phyloP scores from a whole-genome alignment of 2,329 filamentous ascomycete genomes.

The Bimuria novae-zelandiae region DNA sequence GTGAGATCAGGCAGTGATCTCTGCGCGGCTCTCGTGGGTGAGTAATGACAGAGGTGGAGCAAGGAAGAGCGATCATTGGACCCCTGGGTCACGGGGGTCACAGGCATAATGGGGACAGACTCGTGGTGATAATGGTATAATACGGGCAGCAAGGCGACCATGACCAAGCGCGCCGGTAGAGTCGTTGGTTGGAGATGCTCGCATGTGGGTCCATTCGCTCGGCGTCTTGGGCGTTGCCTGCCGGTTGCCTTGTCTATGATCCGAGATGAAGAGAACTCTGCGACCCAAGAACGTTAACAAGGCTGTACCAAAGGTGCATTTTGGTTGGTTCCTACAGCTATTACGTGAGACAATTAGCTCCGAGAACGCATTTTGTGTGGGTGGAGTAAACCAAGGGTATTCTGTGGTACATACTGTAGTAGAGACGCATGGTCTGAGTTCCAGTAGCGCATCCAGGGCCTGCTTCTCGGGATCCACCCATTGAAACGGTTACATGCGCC shows the following conservation, averaged over 20 bases:
- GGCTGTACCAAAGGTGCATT: neutral
- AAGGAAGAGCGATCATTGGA: conserved; percentile 1
- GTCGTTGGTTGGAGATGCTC: conserved; percentile 4
- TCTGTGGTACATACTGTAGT: conserved; percentile 2
- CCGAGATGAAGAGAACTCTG: neutral
- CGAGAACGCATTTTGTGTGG: neutral
- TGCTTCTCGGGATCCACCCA: conserved; percentile 2
- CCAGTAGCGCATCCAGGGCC: neutral
- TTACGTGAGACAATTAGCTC: conserved; percentile 5
- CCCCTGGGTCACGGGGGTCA: neutral
- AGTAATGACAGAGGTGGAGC: conserved; percentile 6
- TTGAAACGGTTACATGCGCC: conserved; percentile 14
- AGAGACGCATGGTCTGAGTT: neutral
- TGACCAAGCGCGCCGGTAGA: neutral
- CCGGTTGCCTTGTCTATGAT: conserved; percentile 7
- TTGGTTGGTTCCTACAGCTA: neutral
- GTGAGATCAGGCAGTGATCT: neutral
- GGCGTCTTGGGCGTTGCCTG: conserved; percentile 11
- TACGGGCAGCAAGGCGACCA: conserved; percentile 7
- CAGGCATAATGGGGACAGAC: conserved; percentile 3
- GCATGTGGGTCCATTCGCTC: conserved; percentile 6
- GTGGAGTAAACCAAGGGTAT: neutral
- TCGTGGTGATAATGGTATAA: conserved; percentile 7
- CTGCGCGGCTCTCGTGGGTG: conserved; percentile 12
- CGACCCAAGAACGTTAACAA: neutral